Evolutionary conservation across 352 stramenopile genomes (phyloP), one percentile per base, ranked within the genome.

Genomic region (Globisporangium ultimum): DNA sequence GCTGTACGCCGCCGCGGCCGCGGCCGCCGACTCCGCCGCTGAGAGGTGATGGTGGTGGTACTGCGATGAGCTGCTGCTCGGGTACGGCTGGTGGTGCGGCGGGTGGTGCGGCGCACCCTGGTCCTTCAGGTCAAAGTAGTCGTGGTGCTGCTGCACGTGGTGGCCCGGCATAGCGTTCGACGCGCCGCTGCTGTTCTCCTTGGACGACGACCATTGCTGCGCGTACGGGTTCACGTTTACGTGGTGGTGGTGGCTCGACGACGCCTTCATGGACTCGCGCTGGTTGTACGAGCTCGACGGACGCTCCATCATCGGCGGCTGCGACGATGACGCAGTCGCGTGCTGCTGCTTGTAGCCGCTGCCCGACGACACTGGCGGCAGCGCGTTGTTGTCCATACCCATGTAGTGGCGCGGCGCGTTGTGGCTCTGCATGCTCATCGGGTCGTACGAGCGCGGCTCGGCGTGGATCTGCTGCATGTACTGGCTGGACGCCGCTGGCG

Each of bases 121-220:
- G 22, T 87, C 77, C 74, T 91, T 87, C 58, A 89, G 71, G 49
- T 91, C 82, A 61, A 89, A 89, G 64, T 88, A 91, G 67, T 89
- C 81, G 43, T 76, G 67, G 42, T 53, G 69, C 32, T 66, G 68
- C 22, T 62, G 64, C 53, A 72, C 65, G 36, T 67, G 61, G 54
- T 78, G 72, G 50, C 22, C 58, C 41, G 53, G 49, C 51, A 64
- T 49, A 11, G 51, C 51, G 45, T 64, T 64, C 21, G 58, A 32
- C n/a, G 58, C 43, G 7, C 49, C 58, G 10, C 46, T 41, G 10
- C 46, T 41, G 11, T 79, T 70, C n/a, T 74, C 68, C 64, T 88
- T 87, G 42, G 73, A 41, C 3, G 74, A 70, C 80, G 78, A 91
- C 64, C 87, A 51, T 42, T 43, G 76, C 64, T 87, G 78, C 36